These are phyloP conservation scores for Platanthera zijinensis DNA, from an alignment of 106 monocot species.

Conservation along the genomic window DNA sequence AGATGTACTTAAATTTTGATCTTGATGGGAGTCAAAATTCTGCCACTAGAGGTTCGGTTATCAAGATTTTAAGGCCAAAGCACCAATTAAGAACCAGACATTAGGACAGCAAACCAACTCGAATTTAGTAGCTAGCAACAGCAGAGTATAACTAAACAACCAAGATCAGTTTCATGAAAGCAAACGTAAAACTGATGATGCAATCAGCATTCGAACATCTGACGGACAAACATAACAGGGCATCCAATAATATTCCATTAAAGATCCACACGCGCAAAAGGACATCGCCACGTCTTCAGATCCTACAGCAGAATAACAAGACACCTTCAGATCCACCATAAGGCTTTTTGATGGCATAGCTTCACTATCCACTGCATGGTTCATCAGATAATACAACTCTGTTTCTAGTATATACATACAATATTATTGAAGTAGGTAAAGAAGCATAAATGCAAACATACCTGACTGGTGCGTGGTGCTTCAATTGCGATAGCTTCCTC, in stretches of 20 bases:
- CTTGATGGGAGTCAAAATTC: neutral
- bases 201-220: neutral
- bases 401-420: too few species aligned
- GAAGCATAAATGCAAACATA: constrained; percentile 6
- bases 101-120: neutral
- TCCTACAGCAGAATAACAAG: neutral
- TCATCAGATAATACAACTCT: neutral
- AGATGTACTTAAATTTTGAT: too few species aligned
- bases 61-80: neutral
- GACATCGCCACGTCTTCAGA: too few species aligned
- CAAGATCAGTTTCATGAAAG: neutral
- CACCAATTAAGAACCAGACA: neutral
- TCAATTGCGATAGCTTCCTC: constrained; percentile 42
- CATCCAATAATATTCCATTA: neutral
- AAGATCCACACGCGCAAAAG: neutral
- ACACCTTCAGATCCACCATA: neutral
- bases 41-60: too few species aligned
- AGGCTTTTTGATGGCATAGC: neutral
- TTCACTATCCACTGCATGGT: neutral
- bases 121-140: neutral
- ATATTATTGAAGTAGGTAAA: neutral
- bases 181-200: neutral
- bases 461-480: neutral
- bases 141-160: neutral
- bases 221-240: neutral